Evolutionary conservation across 106 monocot species (phyloP).

Genomic region (Apostasia ramifera): DNA sequence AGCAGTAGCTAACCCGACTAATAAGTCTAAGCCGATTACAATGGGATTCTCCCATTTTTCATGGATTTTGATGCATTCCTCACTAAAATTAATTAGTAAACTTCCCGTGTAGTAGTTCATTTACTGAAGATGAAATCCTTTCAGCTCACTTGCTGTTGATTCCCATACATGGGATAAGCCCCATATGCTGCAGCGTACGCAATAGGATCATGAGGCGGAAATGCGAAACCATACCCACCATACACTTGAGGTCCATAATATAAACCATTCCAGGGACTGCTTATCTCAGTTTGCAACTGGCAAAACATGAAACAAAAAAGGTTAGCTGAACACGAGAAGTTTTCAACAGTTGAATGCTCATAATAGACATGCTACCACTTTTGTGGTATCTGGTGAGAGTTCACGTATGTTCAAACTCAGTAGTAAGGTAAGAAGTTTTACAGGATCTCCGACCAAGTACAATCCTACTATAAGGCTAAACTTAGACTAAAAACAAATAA

Average conservation of each 20-base stretch:
- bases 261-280: constrained; percentile 56
- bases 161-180: constrained; percentile 54
- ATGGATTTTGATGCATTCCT: not conserved
- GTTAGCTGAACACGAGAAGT: no score
- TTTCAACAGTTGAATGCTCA: no score
- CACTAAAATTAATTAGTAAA: not conserved
- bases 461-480: no score
- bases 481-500: no score
- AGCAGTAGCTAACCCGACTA: no score
- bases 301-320: not conserved
- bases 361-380: no score
- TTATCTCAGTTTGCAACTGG: constrained; percentile 32
- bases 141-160: constrained; percentile 84
- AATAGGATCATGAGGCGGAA: constrained; percentile 52
- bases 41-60: constrained; percentile 4
- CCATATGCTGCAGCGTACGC: constrained; percentile 77
- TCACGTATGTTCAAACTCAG: no score
- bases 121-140: not conserved
- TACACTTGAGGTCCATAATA: constrained; percentile 58
- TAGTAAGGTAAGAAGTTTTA: no score
- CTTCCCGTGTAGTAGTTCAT: not conserved
- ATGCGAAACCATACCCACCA: constrained; percentile 49
- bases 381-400: no score
- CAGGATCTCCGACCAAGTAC: no score
- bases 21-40: not conserved